These are phyloP conservation scores for Teunomyces lycoperdinae DNA, from an alignment of 805 yeast species.

Conservation along the genomic window DNA sequence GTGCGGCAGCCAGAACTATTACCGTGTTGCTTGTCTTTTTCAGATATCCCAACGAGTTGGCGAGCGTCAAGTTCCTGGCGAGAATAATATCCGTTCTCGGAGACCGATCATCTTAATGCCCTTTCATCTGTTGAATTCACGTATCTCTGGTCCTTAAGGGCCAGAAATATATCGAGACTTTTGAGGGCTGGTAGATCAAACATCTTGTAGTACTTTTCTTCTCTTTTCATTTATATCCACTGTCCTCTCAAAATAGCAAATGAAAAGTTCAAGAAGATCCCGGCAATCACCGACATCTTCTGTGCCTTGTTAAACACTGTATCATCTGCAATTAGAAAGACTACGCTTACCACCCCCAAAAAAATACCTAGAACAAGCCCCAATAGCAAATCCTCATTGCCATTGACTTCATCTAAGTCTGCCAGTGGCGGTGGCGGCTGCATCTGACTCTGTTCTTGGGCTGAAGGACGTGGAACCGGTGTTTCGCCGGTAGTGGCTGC, in stretches of 20 bases:
- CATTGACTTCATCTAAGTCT: conserved; percentile 30
- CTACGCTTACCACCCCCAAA: conserved; percentile 63
- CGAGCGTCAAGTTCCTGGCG: conserved; percentile 52
- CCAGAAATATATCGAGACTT: conserved; percentile 13
- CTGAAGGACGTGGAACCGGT: conserved; percentile 6
- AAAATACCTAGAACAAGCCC: conserved; percentile 75
- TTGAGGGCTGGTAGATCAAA: conserved; percentile 51
- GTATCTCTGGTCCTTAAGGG: conserved; percentile 10
- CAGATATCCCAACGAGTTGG: conserved; percentile 45
- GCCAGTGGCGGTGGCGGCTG: conserved; percentile 12
- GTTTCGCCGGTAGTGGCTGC: conserved; percentile 25
- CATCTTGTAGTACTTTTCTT: conserved; percentile 8
- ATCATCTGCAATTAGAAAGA: conserved; percentile 61
- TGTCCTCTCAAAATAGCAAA: conserved; percentile 58
- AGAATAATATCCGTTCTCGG: conserved; percentile 37
- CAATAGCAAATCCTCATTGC: conserved; percentile 62
- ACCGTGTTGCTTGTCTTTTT: conserved; percentile 53
- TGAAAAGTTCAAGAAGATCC: conserved; percentile 63
- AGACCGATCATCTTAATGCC: conserved; percentile 45
- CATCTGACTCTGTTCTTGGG: conserved; percentile 9
- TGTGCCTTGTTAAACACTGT: conserved; percentile 59
- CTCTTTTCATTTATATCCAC: conserved; percentile 27
- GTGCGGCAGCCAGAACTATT: conserved; percentile 53
- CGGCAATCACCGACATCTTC: conserved; percentile 68
- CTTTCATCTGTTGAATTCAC: conserved; percentile 31